Evolutionary conservation across 345 rosid species (phyloP).

Genomic region (Syzygium jambos): DNA sequence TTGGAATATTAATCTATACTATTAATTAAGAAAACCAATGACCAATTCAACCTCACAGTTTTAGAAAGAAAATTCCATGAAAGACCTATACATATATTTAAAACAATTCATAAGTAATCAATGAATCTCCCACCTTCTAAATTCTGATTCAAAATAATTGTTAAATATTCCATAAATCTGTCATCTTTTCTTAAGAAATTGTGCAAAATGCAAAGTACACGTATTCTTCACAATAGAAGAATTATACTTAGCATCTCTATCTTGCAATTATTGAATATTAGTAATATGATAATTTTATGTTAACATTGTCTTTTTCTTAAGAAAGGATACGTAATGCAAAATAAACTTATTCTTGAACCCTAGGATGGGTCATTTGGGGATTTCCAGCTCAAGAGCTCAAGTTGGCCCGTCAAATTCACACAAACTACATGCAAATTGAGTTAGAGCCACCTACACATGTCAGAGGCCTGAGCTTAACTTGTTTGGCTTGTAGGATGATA

Average conservation of each 20-base stretch:
- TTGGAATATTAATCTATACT: no score
- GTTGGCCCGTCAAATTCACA: no score
- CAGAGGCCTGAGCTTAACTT: no score
- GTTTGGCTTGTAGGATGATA: no score
- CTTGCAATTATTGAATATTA: neutral
- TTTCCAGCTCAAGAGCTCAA: no score
- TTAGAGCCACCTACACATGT: no score
- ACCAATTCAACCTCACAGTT: neutral
- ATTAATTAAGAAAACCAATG: no score
- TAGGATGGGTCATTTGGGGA: no score
- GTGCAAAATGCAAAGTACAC: neutral
- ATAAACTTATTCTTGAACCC: neutral
- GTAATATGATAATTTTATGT: neutral
- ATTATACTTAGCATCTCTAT: neutral
- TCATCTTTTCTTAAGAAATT: neutral
- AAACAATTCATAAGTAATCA: fast-evolving
- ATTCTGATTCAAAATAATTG: neutral
- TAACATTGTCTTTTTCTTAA: neutral
- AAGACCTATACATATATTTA: neutral
- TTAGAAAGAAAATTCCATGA: neutral
- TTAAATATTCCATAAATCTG: neutral
- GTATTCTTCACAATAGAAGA: neutral
- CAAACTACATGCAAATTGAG: no score
- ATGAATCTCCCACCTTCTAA: neutral
- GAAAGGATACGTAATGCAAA: neutral